Base-by-base conservation (phyloP, 108 stramenopile genomes). In the Discostella pseudostelligera region DNA sequence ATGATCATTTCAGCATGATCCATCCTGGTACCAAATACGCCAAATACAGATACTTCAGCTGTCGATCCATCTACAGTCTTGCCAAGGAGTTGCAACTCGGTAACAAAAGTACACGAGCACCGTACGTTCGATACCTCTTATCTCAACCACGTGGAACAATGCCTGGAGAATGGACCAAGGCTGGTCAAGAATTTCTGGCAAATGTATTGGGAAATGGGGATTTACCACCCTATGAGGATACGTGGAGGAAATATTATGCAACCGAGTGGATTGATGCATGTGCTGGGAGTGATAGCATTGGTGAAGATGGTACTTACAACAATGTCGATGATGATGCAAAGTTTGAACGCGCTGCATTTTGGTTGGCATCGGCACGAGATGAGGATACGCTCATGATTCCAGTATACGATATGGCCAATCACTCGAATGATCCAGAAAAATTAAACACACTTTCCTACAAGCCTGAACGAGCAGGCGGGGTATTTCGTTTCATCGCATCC, bases 401-500 rank as follows among this genome's bases (percentile, higher is more conserved):
- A 20, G 50, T 80, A 20, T 80, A 80, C 28, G 79, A 79, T 39
- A 74, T 79, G 76, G 63, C 64, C n/a, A 78, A 78, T 49, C 76
- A 78, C 59, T 66, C 64, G 17, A 78, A 78, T 26, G 76, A 78
- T 70, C 62, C 65, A 6, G 36, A 59, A 2, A 60, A 70, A 29
- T 60, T 78, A 13, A 78, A 78, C 44, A 78, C 76, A 0, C 44
- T 78, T 0, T 56, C 51, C 20, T 78, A 59, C 59, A 78, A 76
- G 39, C 75, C 75, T 0, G 45, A 46, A 3, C 35, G 22, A 39
- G 56, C 20, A 2, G 75, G 75, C 4, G 67, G 58, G 24, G 16
- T 44, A 19, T 76, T 76, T 39, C 58, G 61, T 40, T 68, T 76
- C 21, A 47, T 63, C 10, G 67, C 75, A 43, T 64, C 67, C 7